Base-by-base conservation (phyloP, 495 filamentous ascomycete species). In the Lasiosphaeria hispida region DNA sequence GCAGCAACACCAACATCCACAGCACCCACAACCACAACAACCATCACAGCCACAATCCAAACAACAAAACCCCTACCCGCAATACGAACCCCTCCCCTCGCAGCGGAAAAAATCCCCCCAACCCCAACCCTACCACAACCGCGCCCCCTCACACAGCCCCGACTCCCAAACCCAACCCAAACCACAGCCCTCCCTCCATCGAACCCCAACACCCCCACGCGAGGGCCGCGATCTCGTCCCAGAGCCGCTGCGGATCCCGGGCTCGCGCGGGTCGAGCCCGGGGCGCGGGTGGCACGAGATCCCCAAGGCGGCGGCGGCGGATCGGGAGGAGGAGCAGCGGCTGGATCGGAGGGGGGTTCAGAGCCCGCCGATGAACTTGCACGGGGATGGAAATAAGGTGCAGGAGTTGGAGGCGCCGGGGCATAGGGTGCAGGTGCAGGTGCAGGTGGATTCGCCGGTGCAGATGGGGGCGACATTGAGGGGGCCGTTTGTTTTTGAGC, bases 401-500 rank as follows among this genome's bases (percentile, higher is more conserved):
- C 23, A 30, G 23, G 23, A 30, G 23, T 5, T 30, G 23, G 23
- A 30, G 23, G 23, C 23, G 23, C 23, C 23, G 23, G 23, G 23
- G 23, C 23, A 2, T 30, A 5, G 23, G 23, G 2, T 23, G 7
- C 10, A 33, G 40, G 35, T 35, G 19, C 19, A 8, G 35, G 43
- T 35, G 33, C 17, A 36, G 42, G 30, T 7, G 23, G 57, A 30
- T 5, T 53, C 35, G 14, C 10, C 30, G 9, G 23, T 30, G 23
- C 23, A 30, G 23, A 39, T 48, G 34, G 43, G 30, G 38, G 49
- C 42, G 2, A 53, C 41, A 39, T 33, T 65, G 45, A 59, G 33
- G 33, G 55, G 59, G 35, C 55, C 51, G 9, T 58, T 58, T 53
- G 34, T 49, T 34, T 35, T 36, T 3, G 38, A 48, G 36, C 19